Evolutionary conservation across 495 filamentous ascomycete species (phyloP).

Genomic region (Lasiosphaeris hirsuta): DNA sequence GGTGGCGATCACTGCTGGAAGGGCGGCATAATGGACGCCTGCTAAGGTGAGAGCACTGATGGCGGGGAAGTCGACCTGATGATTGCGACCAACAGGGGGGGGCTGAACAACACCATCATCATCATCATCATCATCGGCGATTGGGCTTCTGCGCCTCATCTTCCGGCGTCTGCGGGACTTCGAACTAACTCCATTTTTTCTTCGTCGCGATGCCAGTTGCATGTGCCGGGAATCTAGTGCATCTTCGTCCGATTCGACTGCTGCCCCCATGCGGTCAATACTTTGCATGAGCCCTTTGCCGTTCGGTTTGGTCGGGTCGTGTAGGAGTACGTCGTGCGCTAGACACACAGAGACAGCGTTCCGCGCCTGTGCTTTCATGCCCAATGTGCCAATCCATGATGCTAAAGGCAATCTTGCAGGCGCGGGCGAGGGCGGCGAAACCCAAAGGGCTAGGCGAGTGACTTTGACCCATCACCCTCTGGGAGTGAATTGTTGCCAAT

Average conservation of each 20-base stretch:
- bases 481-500: too few relatives aligned
- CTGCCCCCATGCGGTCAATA: background rate
- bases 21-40: too few relatives aligned
- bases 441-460: too few relatives aligned
- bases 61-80: too few relatives aligned
- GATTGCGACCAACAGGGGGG: too few relatives aligned
- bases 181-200: background rate
- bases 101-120: background rate
- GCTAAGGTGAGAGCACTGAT: too few relatives aligned
- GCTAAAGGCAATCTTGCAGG: too few relatives aligned
- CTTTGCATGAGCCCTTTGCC: background rate
- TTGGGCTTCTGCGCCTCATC: background rate
- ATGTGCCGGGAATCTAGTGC: background rate
- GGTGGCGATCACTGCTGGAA: too few relatives aligned
- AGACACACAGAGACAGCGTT: background rate
- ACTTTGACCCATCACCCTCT: too few relatives aligned
- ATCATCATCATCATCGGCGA: background rate
- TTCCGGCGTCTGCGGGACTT: too few relatives aligned
- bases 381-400: background rate
- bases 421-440: too few relatives aligned
- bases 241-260: constrained; percentile 7
- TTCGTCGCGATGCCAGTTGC: background rate
- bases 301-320: constrained; percentile 1
- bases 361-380: background rate
- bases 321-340: background rate